Evolutionary conservation across 352 stramenopile species (phyloP), one percentile per base, ranked within the genome.

Genomic region (Pythium rhizo-oryzae): DNA sequence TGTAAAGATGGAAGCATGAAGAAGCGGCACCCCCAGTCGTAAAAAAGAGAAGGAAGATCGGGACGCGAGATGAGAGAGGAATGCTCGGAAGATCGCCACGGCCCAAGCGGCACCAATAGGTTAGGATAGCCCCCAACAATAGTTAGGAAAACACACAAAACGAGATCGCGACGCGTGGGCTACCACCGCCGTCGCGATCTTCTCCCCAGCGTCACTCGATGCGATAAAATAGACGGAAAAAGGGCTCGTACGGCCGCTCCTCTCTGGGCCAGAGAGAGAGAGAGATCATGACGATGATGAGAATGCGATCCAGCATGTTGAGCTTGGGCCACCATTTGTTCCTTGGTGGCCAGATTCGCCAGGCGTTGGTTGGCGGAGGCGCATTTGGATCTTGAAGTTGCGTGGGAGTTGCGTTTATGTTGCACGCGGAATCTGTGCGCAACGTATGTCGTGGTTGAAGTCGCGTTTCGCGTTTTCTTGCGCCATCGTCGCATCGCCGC

Each of bases 61-160:
- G 13, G 53, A 30, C 49, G 49, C 21, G 35, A 37, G 23, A 39
- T 30, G 23, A 54, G 44, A 43, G 11, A 28, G 21, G 30, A 47
- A 56, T 47, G 43, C 37, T 62, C 21, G 37, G 37, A 52, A 62
- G 55, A 62, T 62, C 55, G 55, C 39, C 21, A 62, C 55, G 51
- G 37, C 41, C 28, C 25, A 19, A n/a, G 44, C 43, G 19, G 43
- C 44, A 16, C 24, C 58, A 64, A 64, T 64, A 64, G 58, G 50
- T 58, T 66, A 66, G 59, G 49, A 66, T 50, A 66, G 50, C 39
- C 30, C 39, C 30, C 28, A 57, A 65, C 33, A 33, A 47, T 65
- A 65, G 47, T 39, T 16, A 50, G 23, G 46, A 25, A 50, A 52
- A 24, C n/a, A 52, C 28, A 30, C 24, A 43, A 57, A 37, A 58